phyloP scores from a whole-genome alignment of 1,284 basidiomycete species.

The Mrakiaceae sp. region DNA sequence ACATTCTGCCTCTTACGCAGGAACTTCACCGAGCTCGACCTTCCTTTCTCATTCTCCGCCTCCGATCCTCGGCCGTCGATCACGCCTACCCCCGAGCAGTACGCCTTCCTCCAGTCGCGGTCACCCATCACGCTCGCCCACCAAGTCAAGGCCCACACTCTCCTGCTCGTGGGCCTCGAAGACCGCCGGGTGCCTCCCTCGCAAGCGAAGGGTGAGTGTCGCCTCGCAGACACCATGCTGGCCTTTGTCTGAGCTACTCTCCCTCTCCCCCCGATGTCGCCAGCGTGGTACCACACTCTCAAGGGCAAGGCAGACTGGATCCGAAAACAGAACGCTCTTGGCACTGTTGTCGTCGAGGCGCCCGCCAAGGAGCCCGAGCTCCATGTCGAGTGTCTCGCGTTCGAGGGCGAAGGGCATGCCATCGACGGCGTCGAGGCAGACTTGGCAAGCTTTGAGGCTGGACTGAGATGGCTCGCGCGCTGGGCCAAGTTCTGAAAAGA shows the following conservation, averaged over 20 bases:
- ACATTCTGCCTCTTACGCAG: neutral
- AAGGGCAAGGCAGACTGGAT: constrained; percentile 33
- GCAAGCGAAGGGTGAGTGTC: constrained; percentile 46
- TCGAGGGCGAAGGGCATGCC: constrained; percentile 51
- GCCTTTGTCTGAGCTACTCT: neutral
- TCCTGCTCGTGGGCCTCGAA: constrained; percentile 49
- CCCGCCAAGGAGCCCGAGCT: constrained; percentile 21
- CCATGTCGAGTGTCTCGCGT: constrained; percentile 50
- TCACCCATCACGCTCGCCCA: constrained; percentile 52
- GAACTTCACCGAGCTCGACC: constrained; percentile 47
- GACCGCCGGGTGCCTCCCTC: constrained; percentile 54
- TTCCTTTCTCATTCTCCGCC: constrained; percentile 30
- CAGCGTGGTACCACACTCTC: constrained; percentile 45
- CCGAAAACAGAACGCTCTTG: neutral
- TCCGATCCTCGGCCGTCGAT: constrained; percentile 28
- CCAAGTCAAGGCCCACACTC: constrained; percentile 44
- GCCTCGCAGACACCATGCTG: neutral
- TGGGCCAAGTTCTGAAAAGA: neutral
- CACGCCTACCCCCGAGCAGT: constrained; percentile 39
- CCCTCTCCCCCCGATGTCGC: neutral
- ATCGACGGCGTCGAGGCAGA: constrained; percentile 51
- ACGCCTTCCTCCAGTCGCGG: constrained; percentile 38
- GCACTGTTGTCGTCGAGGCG: neutral
- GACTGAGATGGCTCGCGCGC: constrained; percentile 42
- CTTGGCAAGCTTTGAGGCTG: constrained; percentile 43